Conservation (phyloP, 441 rosid genomes). For the Pelargonium cotyledonis region DNA sequence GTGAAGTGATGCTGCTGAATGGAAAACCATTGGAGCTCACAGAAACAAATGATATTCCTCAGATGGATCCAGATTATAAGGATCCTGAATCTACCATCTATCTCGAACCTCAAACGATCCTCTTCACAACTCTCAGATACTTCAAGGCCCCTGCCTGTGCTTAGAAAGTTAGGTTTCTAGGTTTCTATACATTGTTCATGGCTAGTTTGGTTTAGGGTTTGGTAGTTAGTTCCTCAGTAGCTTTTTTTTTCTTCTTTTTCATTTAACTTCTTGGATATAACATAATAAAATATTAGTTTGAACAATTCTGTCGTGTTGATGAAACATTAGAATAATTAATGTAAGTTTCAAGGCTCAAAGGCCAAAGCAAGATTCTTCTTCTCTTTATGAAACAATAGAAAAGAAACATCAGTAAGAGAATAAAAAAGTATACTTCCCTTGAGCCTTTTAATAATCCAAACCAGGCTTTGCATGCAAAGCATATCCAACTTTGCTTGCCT, state of each 20-base stretch:
- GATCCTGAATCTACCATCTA: constrained; percentile 28
- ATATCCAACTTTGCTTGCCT: constrained; percentile 32
- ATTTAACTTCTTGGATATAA: too few relatives aligned
- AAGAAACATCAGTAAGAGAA: too few relatives aligned
- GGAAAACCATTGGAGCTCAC: constrained; percentile 41
- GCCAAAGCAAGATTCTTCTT: too few relatives aligned
- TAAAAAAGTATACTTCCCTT: constrained; percentile 33
- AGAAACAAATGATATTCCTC: constrained; percentile 29
- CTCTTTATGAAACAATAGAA: too few relatives aligned
- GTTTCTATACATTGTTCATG: too few relatives aligned
- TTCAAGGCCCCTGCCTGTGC: constrained; percentile 50
- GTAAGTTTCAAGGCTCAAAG: background rate
- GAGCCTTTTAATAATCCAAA: constrained; percentile 16
- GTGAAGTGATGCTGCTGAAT: constrained; percentile 44
- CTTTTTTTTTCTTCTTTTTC: too few relatives aligned
- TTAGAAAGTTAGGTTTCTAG: too few relatives aligned
- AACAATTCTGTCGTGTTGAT: too few relatives aligned
- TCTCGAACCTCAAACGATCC: constrained; percentile 34
- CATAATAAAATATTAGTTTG: too few relatives aligned
- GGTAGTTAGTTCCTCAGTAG: too few relatives aligned
- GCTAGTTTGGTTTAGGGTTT: too few relatives aligned
- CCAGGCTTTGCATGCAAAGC: constrained; percentile 40
- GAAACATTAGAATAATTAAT: too few relatives aligned
- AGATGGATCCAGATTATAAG: constrained; percentile 33
- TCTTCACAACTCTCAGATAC: constrained; percentile 33